A percentile compares a stretch with the other conserved stretches of the same genome.
Conservation (phyloP, 306 rosid species). For the Glycine latifolia region DNA sequence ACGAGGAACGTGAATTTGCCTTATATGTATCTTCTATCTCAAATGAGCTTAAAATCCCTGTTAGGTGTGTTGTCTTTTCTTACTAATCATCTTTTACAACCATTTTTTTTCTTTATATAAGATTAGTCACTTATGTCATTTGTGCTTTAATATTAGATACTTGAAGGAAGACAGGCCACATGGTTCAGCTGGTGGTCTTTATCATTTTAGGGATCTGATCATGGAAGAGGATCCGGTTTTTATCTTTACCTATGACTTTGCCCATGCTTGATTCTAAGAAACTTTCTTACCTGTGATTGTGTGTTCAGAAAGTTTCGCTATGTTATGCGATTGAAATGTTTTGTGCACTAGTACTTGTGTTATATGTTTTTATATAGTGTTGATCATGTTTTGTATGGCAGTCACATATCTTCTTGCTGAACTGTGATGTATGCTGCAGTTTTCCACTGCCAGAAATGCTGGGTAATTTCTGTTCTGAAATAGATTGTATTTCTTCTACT, state of each 20-base stretch:
- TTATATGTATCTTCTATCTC: conserved; percentile 86
- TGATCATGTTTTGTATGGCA: conserved; percentile 57
- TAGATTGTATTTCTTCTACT: conserved; percentile 3
- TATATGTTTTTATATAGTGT: conserved; percentile 29
- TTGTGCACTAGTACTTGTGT: neutral
- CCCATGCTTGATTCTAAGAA: conserved; percentile 20
- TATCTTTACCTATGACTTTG: conserved; percentile 43
- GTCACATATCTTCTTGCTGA: conserved; percentile 90
- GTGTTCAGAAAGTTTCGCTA: neutral
- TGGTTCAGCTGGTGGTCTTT: conserved; percentile 97
- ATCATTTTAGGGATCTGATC: conserved; percentile 85
- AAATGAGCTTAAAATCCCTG: conserved; percentile 90
- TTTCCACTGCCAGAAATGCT: conserved; percentile 95
- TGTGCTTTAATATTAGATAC: conserved; percentile 57
- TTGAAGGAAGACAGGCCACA: conserved; percentile 94
- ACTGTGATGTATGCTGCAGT: conserved; percentile 94
- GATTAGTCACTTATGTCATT: conserved; percentile 36
- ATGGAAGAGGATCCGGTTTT: conserved; percentile 92
- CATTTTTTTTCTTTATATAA: conserved; percentile 9
- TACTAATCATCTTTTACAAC: neutral
- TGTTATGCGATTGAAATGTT: conserved; percentile 13
- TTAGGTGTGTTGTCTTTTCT: conserved; percentile 59
- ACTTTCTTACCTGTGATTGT: conserved; percentile 13
- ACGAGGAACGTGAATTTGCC: conserved; percentile 93
- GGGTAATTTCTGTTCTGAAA: conserved; percentile 59